A percentile compares a stretch with the other conserved stretches of the same genome.
Conservation (phyloP, 2,329 filamentous ascomycete species). For the Verticillium dahliae region DNA sequence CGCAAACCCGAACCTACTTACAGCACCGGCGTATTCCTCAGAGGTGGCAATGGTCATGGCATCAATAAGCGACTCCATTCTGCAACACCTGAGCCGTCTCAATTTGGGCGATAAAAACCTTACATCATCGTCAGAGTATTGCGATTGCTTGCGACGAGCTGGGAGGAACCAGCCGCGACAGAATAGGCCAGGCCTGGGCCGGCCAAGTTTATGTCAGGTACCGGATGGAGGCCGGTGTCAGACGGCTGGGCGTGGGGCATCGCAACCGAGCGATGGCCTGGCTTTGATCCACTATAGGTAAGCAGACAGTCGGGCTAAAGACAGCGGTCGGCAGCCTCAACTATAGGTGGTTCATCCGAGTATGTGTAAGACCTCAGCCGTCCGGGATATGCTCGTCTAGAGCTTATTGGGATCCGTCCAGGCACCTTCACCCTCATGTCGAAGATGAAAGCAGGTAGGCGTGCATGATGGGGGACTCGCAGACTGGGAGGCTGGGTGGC, state of each 20-base stretch:
- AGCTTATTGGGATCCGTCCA: neutral
- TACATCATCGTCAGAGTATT: neutral
- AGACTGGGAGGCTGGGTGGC: neutral
- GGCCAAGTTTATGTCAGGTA: neutral
- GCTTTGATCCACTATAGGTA: neutral
- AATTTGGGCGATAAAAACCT: neutral
- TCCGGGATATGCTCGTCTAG: neutral
- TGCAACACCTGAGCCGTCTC: neutral
- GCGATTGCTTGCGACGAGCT: neutral
- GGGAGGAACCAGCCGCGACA: neutral
- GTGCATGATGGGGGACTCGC: neutral
- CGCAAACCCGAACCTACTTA: neutral
- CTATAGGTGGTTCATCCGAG: neutral
- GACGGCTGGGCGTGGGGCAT: neutral
- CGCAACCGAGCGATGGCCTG: neutral
- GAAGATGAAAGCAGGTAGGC: neutral
- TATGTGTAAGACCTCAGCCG: neutral
- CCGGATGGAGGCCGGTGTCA: neutral
- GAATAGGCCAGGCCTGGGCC: neutral
- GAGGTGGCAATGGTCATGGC: neutral
- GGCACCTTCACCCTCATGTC: neutral
- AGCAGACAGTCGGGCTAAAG: neutral
- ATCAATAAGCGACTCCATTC: too few species aligned
- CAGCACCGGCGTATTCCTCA: neutral
- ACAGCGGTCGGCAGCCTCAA: neutral